Conservation (phyloP, 2,329 filamentous ascomycete species). For the Talaromyces albobiverticillius region DNA sequence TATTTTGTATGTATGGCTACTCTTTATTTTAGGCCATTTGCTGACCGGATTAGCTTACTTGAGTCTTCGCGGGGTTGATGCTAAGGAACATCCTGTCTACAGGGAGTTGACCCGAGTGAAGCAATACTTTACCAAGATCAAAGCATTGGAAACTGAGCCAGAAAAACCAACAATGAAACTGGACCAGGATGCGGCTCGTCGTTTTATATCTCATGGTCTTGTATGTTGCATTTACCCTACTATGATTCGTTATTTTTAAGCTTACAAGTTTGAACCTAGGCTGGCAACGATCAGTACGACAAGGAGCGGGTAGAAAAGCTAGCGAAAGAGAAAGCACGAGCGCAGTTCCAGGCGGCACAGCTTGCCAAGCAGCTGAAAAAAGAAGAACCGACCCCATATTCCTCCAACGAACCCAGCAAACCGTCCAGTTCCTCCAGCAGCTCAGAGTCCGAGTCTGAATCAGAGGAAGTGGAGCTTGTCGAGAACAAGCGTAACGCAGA, state of each 20-base stretch:
- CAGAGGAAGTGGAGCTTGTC: conserved; percentile 12
- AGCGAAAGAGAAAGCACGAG: conserved; percentile 50
- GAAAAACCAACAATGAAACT: conserved; percentile 57
- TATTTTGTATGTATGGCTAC: conserved; percentile 65
- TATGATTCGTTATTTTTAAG: background rate
- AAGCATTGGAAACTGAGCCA: conserved; percentile 65
- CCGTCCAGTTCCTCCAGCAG: background rate
- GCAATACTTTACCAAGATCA: conserved; percentile 92
- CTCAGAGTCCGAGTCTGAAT: conserved; percentile 17
- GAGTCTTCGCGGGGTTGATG: conserved; percentile 72
- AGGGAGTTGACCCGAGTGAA: conserved; percentile 81
- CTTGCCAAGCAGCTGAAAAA: conserved; percentile 29
- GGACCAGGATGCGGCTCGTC: conserved; percentile 72
- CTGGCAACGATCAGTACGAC: conserved; percentile 52
- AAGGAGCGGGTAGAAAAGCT: conserved; percentile 48
- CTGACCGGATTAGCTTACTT: conserved; percentile 60
- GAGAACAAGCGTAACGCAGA: conserved; percentile 7
- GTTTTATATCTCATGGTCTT: conserved; percentile 80
- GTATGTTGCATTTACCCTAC: conserved; percentile 44
- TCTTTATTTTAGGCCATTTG: background rate
- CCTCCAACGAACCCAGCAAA: conserved; percentile 21
- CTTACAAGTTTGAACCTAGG: conserved; percentile 23
- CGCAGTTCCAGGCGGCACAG: conserved; percentile 47
- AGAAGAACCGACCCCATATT: background rate
- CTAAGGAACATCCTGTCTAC: conserved; percentile 82